Percentiles rank a stretch among this genome's conserved stretches.
Evolutionary conservation across 768 basidiomycete species (phyloP).

Genomic region (Strobilomyces confusus): DNA sequence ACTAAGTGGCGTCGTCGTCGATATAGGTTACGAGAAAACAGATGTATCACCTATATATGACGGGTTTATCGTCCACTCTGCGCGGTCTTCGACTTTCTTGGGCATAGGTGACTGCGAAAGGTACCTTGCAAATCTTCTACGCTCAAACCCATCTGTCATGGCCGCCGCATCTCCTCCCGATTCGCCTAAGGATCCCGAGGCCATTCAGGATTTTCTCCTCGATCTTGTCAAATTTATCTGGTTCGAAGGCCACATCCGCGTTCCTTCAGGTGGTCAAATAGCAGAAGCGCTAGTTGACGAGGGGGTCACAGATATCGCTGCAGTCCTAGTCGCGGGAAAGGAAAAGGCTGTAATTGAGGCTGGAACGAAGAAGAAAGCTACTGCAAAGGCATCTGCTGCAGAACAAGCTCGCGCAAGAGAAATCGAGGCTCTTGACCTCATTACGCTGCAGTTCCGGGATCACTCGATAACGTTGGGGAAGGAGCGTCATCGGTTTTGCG

Average conservation of each 20-base stretch:
- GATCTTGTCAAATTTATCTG: conserved; percentile 65
- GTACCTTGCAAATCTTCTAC: conserved; percentile 72
- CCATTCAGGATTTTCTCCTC: conserved; percentile 48
- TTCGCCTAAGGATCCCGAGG: conserved; percentile 42
- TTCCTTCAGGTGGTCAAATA: conserved; percentile 72
- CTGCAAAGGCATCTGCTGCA: conserved; percentile 67
- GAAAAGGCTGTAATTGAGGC: conserved; percentile 87
- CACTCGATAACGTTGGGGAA: conserved; percentile 74
- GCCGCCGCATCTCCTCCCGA: conserved; percentile 53
- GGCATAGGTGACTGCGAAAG: conserved; percentile 71
- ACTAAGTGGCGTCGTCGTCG: conserved; percentile 73
- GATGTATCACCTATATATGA: conserved; percentile 80
- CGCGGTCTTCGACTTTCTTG: conserved; percentile 53
- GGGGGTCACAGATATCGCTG: conserved; percentile 86
- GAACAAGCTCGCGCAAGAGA: conserved; percentile 79
- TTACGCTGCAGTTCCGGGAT: conserved; percentile 69
- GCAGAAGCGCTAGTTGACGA: conserved; percentile 66
- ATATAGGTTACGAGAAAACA: conserved; percentile 72
- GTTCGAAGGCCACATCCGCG: conserved; percentile 62
- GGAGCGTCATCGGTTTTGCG: conserved; percentile 87
- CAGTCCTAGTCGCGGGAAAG: conserved; percentile 85
- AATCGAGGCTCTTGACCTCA: conserved; percentile 81
- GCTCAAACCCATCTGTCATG: conserved; percentile 63
- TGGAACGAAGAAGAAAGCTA: conserved; percentile 74
- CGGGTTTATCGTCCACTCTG: conserved; percentile 54